Evolutionary conservation across 768 basidiomycete genomes (phyloP), one percentile per base, ranked within the genome.

Genomic region (Aureoboletus auriporus): DNA sequence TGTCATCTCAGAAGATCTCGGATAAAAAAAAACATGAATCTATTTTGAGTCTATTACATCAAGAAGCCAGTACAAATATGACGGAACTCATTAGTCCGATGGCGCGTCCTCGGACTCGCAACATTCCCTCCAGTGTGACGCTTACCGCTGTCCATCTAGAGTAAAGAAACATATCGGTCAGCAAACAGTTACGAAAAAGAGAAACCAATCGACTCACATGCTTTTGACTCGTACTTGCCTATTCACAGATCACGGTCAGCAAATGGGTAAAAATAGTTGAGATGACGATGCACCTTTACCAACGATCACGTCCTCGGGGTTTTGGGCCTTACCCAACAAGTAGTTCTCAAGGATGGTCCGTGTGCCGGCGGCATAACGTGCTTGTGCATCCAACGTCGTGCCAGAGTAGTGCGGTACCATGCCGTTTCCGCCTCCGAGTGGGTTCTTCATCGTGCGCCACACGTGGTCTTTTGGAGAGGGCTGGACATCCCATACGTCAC

Each of bases 341-440:
- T 82, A 91, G 68, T 85, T 84, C 50, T 82, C 75, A 49, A 90
- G 73, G 63, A 91, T 90, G 55, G 70, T 73, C 71, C 74, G 80
- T 20, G 79, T 73, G 26, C 89, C 89, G 39, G 70, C 67, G 7
- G 91, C 89, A 64, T 94, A 94, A 39, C 91, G 85, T 33, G 75
- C 77, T 70, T 93, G 91, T 2, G 91, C 90, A 58, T 93, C 91
- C 51, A 93, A 76, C 13, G 89, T 91, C 8, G 89, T 91, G 42
- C 90, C 89, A 58, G 85, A 88, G 71, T 88, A 89, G 62, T 89
- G 86, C 14, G 87, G 83, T 6, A 88, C 85, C 80, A 93, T 92
- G 58, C 86, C 90, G 69, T 93, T 93, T 28, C 90, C 91, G 51
- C 80, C 89, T 16, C 83, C 84, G 9, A 87, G 77, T 27, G 82